These are phyloP conservation scores for Pyrenula aspistea DNA, from an alignment of 495 filamentous ascomycete species.

Conservation along the genomic window DNA sequence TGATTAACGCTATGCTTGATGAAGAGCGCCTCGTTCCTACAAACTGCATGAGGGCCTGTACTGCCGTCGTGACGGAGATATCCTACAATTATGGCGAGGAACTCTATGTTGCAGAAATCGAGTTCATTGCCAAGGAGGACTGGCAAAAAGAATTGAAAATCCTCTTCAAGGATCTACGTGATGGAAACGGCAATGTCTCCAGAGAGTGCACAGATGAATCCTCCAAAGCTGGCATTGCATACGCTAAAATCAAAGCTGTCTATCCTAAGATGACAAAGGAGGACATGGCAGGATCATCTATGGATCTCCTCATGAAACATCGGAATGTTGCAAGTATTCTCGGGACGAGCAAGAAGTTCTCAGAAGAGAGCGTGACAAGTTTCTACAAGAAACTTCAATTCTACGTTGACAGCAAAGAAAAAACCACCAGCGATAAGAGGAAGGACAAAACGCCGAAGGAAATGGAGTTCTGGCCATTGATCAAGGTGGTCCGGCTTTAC, in stretches of 20 bases:
- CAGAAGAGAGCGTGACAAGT: constrained; percentile 15
- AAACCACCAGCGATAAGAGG: constrained; percentile 14
- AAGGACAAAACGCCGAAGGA: constrained; percentile 17
- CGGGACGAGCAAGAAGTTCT: constrained; percentile 30
- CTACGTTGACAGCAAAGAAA: constrained; percentile 43
- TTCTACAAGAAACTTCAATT: constrained; percentile 34
- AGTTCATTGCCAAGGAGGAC: constrained; percentile 45
- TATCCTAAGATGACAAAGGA: constrained; percentile 46
- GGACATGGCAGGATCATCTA: constrained; percentile 22
- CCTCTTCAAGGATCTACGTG: constrained; percentile 39
- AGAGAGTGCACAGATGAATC: constrained; percentile 30
- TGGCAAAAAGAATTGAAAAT: constrained; percentile 42
- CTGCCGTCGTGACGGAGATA: constrained; percentile 54
- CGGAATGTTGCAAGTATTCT: constrained; percentile 28
- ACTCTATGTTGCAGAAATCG: constrained; percentile 48
- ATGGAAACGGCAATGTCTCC: constrained; percentile 27
- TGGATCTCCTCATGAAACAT: constrained; percentile 18
- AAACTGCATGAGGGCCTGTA: constrained; percentile 53
- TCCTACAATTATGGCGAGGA: constrained; percentile 44
- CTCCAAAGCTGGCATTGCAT: constrained; percentile 44
- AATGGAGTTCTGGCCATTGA: constrained; percentile 55
- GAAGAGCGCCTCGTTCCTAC: constrained; percentile 40
- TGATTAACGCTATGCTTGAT: constrained; percentile 49
- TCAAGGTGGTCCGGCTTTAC: constrained; percentile 50
- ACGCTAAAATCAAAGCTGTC: constrained; percentile 51